Evolutionary conservation across 495 filamentous ascomycete genomes (phyloP), one percentile per base, ranked within the genome.

Genomic region (Astrocystis sublimbata): DNA sequence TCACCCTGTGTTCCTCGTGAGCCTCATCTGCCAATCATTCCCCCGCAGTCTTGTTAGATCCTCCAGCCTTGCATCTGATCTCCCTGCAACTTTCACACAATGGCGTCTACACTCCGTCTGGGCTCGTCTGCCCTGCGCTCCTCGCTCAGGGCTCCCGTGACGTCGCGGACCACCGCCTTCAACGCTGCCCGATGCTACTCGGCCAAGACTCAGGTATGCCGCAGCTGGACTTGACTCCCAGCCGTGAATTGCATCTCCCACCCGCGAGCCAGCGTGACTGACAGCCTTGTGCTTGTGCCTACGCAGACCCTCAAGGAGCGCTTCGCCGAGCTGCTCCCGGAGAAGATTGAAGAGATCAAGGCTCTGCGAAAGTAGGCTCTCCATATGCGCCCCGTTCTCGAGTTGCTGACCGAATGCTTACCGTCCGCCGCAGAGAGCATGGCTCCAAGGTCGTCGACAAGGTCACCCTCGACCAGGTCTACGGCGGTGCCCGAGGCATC

Each of bases 311-410:
- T 99, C 73, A 99, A 99, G 83, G 94, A 99, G 71, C 92, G 91
- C 75, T 99, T 99, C 76, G 93, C 93, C 72, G 94, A 93, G 75
- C 88, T 91, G 72, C 85, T 98, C 55, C 94, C 94, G 63, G 90
- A 86, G 73, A 92, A 98, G 85, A 89, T 97, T 77, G 96, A 99
- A 80, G 90, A 98, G 86, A 92, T 99, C 80, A 99, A 98, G 91
- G 89, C 92, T 75, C 85, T 99, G 69, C 82, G 91, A 73, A 96
- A 97, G 92, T 96, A 87, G 73, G 88, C 63, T 57, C 31, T 26
- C 30, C 30, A 70, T 46, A 15, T 65, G 43, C 65, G 49, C 35
- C 55, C 28, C 51, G 42, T 55, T n/a, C n/a, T n/a, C n/a, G n/a
- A n/a, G n/a, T n/a, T 23, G 24, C 56, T 15, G 17, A 40, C 60